Base-by-base conservation (phyloP, 31 red algal species). In the Endocladia muricata region DNA sequence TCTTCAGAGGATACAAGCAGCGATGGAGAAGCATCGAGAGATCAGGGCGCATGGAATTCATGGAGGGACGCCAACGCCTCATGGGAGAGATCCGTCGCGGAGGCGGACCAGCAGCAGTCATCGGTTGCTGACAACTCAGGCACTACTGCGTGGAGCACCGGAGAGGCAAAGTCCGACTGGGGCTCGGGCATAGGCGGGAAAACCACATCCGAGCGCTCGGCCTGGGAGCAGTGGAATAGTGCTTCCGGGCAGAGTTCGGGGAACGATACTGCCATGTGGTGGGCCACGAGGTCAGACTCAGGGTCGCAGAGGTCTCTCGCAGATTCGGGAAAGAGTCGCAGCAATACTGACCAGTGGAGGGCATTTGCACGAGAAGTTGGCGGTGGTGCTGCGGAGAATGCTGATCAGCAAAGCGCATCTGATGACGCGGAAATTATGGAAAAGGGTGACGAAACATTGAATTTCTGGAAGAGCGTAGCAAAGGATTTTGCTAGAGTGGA, bases 171-270 rank as follows among this genome's bases (percentile, higher is more conserved):
- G 3, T 49, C 73, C 2, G 88, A 91, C 38, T 83, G 88, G 78
- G 88, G 79, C 9, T 54, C 41, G 3, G 71, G 72, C 31, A n/a
- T 83, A 39, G 73, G 73, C 21, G 41, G 44, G 2, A 83, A 82
- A 36, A 62, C 86, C 0, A 43, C 61, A 43, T 90, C 86, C 23
- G 86, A 90, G 7, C 77, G 86, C 21, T 58, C 70, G 41, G 70
- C 78, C 1, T 90, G 86, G 86, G 77, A 82, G 41, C 56, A 61
- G 13, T 90, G 86, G 86, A 57, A 78, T 11, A 61, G 36, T 36
- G 60, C 63, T 11, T 35, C 37, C 6, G 71, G 71, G 7, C 61
- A 59, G 26, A 19, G 13, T 23, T 37, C 37, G 44, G 19, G 26
- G 1, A 15, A 31, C 11, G 64, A 9, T 15, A 7, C n/a, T 33